phyloP scores from a whole-genome alignment of 441 rosid species.

The Erodium trifolium region DNA sequence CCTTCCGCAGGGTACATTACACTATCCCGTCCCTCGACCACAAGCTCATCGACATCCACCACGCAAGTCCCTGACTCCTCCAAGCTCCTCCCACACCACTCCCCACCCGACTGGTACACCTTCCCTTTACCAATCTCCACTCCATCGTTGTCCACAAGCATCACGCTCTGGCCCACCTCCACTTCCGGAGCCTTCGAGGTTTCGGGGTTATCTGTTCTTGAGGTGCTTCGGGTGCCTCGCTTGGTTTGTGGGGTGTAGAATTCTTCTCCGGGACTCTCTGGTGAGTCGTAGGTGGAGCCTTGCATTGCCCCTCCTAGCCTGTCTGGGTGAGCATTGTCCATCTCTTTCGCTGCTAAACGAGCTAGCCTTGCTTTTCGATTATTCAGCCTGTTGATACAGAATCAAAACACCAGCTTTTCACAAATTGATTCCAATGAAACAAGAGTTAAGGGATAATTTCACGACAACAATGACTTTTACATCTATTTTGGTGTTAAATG shows the following conservation, averaged over 20 bases:
- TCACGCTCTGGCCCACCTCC: slow-evolving; percentile 43
- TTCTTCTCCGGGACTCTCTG: slow-evolving; percentile 57
- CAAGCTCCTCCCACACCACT: slow-evolving; percentile 58
- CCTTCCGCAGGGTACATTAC: slow-evolving; percentile 62
- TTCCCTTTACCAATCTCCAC: slow-evolving; percentile 48
- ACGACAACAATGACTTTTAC: no score
- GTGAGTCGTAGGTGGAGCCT: slow-evolving; percentile 32
- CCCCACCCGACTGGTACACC: slow-evolving; percentile 48
- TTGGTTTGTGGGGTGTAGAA: slow-evolving; percentile 29
- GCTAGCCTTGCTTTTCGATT: slow-evolving; percentile 93
- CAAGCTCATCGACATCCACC: slow-evolving; percentile 56
- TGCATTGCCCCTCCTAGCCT: slow-evolving; percentile 30
- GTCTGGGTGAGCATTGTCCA: slow-evolving; percentile 36
- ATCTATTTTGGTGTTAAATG: no score
- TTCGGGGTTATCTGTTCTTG: slow-evolving; percentile 28
- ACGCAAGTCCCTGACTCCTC: slow-evolving; percentile 45
- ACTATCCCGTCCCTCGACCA: slow-evolving; percentile 35
- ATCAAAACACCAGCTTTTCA: slow-evolving; percentile 8
- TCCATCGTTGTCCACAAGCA: slow-evolving; percentile 41
- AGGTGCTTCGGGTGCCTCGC: slow-evolving; percentile 25
- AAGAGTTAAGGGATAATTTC: no score
- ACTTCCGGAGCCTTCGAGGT: slow-evolving; percentile 27
- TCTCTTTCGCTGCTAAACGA: slow-evolving; percentile 63
- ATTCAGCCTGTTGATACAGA: slow-evolving; percentile 60
- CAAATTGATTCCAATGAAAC: not conserved